Evolutionary conservation across 495 filamentous ascomycete species (phyloP).

Genomic region (Pyronema domesticum): DNA sequence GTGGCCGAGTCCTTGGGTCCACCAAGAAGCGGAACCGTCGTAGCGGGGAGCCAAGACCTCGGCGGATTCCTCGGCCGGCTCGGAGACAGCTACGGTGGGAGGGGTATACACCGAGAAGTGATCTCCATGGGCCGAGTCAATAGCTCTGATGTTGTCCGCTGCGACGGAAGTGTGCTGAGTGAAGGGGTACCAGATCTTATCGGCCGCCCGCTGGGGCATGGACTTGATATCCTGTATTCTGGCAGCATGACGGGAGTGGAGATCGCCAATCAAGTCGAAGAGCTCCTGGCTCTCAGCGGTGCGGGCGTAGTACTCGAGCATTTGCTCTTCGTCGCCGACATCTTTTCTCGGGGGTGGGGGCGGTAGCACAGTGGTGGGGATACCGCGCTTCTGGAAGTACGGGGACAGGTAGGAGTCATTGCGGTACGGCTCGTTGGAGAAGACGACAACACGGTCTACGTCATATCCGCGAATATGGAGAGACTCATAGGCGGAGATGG

Average conservation of each 20-base stretch:
- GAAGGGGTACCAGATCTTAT: slow-evolving; percentile 63
- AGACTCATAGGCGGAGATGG: slow-evolving; percentile 60
- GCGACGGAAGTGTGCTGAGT: slow-evolving; percentile 52
- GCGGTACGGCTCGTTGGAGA: slow-evolving; percentile 41
- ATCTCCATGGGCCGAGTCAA: slow-evolving; percentile 60
- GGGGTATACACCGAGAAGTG: slow-evolving; percentile 44
- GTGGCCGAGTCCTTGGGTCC: slow-evolving; percentile 70
- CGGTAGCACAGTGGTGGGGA: slow-evolving; percentile 36
- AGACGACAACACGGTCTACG: slow-evolving; percentile 44
- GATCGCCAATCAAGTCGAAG: slow-evolving; percentile 29
- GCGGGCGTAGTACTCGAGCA: slow-evolving; percentile 44
- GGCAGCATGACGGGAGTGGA: slow-evolving; percentile 31
- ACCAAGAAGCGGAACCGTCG: slow-evolving; percentile 69
- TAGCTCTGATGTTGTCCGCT: slow-evolving; percentile 41
- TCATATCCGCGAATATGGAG: slow-evolving; percentile 57
- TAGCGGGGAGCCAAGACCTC: slow-evolving; percentile 41
- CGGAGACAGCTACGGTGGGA: not conserved
- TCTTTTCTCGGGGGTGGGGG: slow-evolving; percentile 33
- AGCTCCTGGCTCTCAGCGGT: slow-evolving; percentile 23
- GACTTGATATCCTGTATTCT: slow-evolving; percentile 38
- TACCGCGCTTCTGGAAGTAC: slow-evolving; percentile 42
- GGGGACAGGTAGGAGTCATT: slow-evolving; percentile 45
- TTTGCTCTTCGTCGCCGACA: slow-evolving; percentile 32
- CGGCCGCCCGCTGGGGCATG: slow-evolving; percentile 39
- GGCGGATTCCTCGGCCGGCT: slow-evolving; percentile 1